Percentiles rank a stretch among this genome's conserved stretches.
phyloP scores from a whole-genome alignment of 1,284 basidiomycete genomes.

The Heterobasidion occidentale region DNA sequence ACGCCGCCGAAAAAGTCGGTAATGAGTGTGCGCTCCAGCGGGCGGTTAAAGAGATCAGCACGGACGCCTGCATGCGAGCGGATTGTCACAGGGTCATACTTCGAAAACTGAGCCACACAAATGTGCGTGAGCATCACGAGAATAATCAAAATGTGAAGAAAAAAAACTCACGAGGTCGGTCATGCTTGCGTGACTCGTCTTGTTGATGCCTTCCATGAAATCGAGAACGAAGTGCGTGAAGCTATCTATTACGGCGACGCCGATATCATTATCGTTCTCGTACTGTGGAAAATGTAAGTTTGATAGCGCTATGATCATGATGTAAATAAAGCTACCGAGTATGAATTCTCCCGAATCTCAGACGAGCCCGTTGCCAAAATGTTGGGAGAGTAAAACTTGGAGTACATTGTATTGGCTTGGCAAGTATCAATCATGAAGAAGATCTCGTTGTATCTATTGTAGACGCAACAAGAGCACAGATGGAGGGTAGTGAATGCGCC shows the following conservation, averaged over 20 bases:
- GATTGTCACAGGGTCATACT: slow-evolving; percentile 70
- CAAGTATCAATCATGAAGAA: slow-evolving; percentile 99
- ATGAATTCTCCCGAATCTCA: slow-evolving; percentile 85
- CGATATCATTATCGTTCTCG: slow-evolving; percentile 89
- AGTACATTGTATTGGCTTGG: slow-evolving; percentile 95
- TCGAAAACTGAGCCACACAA: slow-evolving; percentile 54
- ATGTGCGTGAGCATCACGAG: background rate
- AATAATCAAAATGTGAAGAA: slow-evolving; percentile 1
- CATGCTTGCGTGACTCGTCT: slow-evolving; percentile 78
- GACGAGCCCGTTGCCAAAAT: slow-evolving; percentile 93
- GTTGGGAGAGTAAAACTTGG: slow-evolving; percentile 93
- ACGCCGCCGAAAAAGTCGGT: slow-evolving; percentile 98
- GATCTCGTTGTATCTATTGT: slow-evolving; percentile 84
- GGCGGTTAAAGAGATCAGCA: slow-evolving; percentile 73
- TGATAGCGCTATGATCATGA: background rate
- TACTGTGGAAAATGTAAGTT: slow-evolving; percentile 43
- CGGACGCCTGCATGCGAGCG: slow-evolving; percentile 85
- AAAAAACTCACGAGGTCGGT: slow-evolving; percentile 70
- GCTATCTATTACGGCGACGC: slow-evolving; percentile 92
- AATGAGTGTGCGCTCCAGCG: slow-evolving; percentile 64
- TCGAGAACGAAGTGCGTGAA: slow-evolving; percentile 91
- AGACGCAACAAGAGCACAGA: background rate
- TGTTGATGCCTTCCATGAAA: slow-evolving; percentile 89
- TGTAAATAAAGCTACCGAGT: slow-evolving; percentile 68
- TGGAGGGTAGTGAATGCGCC: background rate